A percentile compares a stretch with the other conserved stretches of the same genome.
These are phyloP conservation scores for Quercus suber DNA, from an alignment of 306 rosid species.

Conservation along the genomic window DNA sequence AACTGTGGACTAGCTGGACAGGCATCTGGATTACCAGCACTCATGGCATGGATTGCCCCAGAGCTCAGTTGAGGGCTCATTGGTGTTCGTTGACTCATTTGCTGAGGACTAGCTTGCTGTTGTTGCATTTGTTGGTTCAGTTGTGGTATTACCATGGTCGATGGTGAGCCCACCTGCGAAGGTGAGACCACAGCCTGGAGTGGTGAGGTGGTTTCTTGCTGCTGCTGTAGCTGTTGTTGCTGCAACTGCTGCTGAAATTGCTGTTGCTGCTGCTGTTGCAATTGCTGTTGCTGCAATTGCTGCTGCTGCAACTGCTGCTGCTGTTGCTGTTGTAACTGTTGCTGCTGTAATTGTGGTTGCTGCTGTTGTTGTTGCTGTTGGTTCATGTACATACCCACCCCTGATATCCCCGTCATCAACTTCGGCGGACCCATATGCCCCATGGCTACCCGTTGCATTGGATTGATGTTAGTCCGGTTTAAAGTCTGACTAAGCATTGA, in stretches of 20 bases:
- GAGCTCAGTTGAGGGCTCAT: slow-evolving; percentile 97
- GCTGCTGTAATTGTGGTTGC: slow-evolving; percentile 32
- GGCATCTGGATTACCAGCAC: slow-evolving; percentile 85
- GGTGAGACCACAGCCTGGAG: slow-evolving; percentile 82
- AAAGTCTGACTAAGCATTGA: slow-evolving; percentile 69
- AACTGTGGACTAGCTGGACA: slow-evolving; percentile 97
- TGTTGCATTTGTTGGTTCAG: slow-evolving; percentile 65
- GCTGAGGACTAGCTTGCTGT: slow-evolving; percentile 89
- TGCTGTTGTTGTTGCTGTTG: slow-evolving; percentile 52
- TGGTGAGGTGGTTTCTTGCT: slow-evolving; percentile 68
- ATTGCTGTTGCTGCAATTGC: slow-evolving; percentile 26
- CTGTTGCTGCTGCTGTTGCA: slow-evolving; percentile 34
- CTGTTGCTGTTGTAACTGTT: slow-evolving; percentile 27
- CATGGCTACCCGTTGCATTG: slow-evolving; percentile 62
- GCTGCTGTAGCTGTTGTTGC: slow-evolving; percentile 47
- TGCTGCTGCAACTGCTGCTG: slow-evolving; percentile 17
- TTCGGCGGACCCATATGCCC: slow-evolving; percentile 92
- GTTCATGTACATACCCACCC: slow-evolving; percentile 64
- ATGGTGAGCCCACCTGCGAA: slow-evolving; percentile 89
- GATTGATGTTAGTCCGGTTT: slow-evolving; percentile 51
- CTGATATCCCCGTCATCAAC: slow-evolving; percentile 32
- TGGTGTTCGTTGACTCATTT: slow-evolving; percentile 87
- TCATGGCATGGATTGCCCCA: slow-evolving; percentile 77
- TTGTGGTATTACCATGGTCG: slow-evolving; percentile 75
- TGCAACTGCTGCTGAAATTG: slow-evolving; percentile 18